phyloP scores from a whole-genome alignment of 2,329 filamentous ascomycete genomes.

The Apiospora rasikravindrae region DNA sequence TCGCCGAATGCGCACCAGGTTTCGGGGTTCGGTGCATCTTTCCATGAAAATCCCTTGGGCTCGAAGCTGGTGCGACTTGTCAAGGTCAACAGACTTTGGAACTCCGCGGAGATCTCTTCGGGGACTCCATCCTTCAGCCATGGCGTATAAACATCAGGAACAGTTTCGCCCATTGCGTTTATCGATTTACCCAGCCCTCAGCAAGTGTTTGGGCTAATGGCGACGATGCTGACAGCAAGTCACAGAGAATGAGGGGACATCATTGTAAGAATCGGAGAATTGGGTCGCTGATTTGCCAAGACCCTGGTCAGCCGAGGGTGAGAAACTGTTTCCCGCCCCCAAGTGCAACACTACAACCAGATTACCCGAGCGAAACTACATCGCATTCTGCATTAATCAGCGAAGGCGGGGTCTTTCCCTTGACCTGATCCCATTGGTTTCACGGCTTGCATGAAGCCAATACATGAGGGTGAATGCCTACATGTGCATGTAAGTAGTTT shows the following conservation, averaged over 20 bases:
- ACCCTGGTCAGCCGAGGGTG: neutral
- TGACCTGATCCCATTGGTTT: neutral
- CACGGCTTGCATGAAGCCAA: neutral
- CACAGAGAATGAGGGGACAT: neutral
- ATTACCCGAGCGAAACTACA: neutral
- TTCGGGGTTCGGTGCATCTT: neutral
- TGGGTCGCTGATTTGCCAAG: neutral
- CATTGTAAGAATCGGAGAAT: neutral
- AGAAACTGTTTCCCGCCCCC: neutral
- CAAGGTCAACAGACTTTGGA: neutral
- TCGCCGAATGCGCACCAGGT: slow-evolving; percentile 20
- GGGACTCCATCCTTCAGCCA: neutral
- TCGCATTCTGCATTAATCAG: neutral
- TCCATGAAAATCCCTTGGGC: neutral
- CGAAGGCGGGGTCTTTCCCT: neutral
- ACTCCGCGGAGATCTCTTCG: neutral
- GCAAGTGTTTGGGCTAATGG: neutral
- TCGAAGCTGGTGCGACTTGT: neutral
- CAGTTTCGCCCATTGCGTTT: neutral
- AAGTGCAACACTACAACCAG: neutral
- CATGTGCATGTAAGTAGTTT: neutral
- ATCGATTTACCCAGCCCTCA: neutral
- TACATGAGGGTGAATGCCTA: neutral
- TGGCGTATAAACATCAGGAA: neutral
- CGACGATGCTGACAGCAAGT: neutral